Evolutionary conservation across 371 early-diverging fungal species (phyloP).

Genomic region (Coemansia sp.): DNA sequence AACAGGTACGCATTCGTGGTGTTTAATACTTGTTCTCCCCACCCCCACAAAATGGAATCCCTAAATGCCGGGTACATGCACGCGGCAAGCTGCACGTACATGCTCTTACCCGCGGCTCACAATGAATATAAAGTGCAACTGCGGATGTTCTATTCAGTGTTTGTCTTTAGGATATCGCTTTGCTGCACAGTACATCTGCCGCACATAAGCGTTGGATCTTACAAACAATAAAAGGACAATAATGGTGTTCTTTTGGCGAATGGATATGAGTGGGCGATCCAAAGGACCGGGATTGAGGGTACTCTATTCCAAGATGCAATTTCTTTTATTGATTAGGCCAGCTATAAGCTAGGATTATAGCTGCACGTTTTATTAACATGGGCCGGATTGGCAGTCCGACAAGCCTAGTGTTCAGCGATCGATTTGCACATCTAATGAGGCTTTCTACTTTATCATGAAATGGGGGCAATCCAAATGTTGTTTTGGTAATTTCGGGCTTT

Average conservation of each 20-base stretch:
- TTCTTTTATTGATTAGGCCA: not conserved
- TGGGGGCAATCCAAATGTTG: not conserved
- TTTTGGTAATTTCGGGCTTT: constrained; percentile 9
- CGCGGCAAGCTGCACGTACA: not conserved
- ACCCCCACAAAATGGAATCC: not conserved
- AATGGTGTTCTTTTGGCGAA: not conserved
- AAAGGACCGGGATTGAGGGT: not conserved
- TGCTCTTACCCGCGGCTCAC: not conserved
- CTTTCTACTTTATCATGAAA: not conserved
- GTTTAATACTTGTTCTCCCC: not conserved
- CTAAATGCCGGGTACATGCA: not conserved
- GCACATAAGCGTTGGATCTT: no score
- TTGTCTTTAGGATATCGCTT: not conserved
- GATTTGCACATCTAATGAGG: constrained; percentile 4
- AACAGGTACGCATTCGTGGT: not conserved
- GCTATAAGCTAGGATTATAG: not conserved
- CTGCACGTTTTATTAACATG: constrained; percentile 6
- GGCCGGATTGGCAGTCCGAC: not conserved
- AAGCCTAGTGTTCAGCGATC: not conserved
- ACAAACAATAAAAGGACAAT: no score
- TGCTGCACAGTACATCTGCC: not conserved
- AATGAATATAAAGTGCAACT: not conserved
- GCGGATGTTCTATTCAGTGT: not conserved
- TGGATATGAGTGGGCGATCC: not conserved
- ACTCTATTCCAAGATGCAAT: not conserved